phyloP scores from a whole-genome alignment of 352 stramenopile genomes.

The Phytophthora podocarpi region DNA sequence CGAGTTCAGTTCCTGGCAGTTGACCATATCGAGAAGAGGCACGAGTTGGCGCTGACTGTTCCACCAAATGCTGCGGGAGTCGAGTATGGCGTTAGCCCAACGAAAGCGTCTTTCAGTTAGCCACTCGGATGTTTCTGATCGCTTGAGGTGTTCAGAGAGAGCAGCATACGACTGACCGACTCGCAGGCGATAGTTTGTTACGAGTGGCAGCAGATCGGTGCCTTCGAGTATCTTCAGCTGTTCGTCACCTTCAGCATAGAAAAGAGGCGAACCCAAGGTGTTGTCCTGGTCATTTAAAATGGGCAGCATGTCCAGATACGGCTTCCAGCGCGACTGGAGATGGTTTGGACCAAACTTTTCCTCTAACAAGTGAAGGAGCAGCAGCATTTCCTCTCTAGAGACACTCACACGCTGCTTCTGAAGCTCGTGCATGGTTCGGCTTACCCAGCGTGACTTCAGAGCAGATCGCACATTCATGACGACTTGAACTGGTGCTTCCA shows the following conservation, averaged over 20 bases:
- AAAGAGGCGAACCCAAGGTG: slow-evolving; percentile 48
- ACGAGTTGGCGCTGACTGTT: slow-evolving; percentile 88
- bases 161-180: slow-evolving; percentile 16
- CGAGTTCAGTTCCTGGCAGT: slow-evolving; percentile 68
- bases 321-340: slow-evolving; percentile 66
- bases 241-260: slow-evolving; percentile 45
- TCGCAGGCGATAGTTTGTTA: slow-evolving; percentile 45
- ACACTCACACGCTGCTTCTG: slow-evolving; percentile 36
- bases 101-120: slow-evolving; percentile 66
- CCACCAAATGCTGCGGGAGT: slow-evolving; percentile 95
- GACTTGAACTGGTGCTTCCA: slow-evolving; percentile 67
- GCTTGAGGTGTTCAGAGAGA: slow-evolving; percentile 14
- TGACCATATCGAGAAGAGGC: slow-evolving; percentile 95
- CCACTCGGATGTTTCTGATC: slow-evolving; percentile 31
- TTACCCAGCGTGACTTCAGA: slow-evolving; percentile 48
- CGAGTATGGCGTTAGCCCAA: slow-evolving; percentile 88
- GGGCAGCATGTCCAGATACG: slow-evolving; percentile 90
- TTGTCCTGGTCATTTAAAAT: slow-evolving; percentile 15
- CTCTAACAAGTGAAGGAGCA: slow-evolving; percentile 84
- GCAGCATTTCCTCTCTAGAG: slow-evolving; percentile 34
- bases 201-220: slow-evolving; percentile 44
- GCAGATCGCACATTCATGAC: slow-evolving; percentile 81
- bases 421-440: slow-evolving; percentile 28
- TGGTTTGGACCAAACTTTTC: slow-evolving; percentile 70
- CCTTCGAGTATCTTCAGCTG: slow-evolving; percentile 61